A percentile compares a stretch with the other conserved stretches of the same genome.
phyloP scores from a whole-genome alignment of 441 rosid species.

The Corymbia calophylla region DNA sequence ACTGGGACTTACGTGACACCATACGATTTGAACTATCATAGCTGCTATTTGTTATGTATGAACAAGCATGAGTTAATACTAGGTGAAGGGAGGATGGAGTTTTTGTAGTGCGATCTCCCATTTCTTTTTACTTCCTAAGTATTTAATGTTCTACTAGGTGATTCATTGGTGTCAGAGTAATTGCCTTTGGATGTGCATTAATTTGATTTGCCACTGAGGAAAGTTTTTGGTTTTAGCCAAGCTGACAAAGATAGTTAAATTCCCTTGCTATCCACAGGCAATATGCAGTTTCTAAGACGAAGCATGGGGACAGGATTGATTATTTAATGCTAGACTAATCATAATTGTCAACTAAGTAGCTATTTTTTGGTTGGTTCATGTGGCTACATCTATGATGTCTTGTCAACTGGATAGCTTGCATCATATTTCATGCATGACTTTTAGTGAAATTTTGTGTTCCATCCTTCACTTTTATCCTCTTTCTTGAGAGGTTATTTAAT shows the following conservation, averaged over 20 bases:
- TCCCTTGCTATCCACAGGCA: not conserved
- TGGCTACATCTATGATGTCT: not conserved
- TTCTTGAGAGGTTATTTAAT: not conserved
- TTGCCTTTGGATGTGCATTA: not conserved
- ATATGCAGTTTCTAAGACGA: not conserved
- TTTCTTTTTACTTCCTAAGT: not conserved
- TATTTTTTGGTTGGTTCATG: not conserved
- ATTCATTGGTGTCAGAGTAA: not conserved
- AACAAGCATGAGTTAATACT: not conserved
- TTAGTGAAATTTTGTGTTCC: not conserved
- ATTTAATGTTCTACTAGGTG: not conserved
- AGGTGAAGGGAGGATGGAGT: not conserved
- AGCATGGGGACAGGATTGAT: not conserved
- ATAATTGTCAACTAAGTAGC: not conserved
- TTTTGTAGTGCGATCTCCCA: not conserved
- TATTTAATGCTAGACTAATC: not conserved
- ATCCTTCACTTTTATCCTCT: not conserved
- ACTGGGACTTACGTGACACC: not conserved
- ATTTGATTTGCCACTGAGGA: not conserved
- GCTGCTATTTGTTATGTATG: not conserved
- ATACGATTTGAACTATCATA: not conserved
- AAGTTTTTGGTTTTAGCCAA: not conserved
- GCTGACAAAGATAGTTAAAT: not conserved
- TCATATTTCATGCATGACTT: not conserved
- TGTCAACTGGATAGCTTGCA: not conserved